A percentile compares a stretch with the other conserved stretches of the same genome.
These are phyloP conservation scores for Ophiocordyceps polyrhachis-furcata DNA, from an alignment of 2,329 filamentous ascomycete genomes.

Conservation along the genomic window DNA sequence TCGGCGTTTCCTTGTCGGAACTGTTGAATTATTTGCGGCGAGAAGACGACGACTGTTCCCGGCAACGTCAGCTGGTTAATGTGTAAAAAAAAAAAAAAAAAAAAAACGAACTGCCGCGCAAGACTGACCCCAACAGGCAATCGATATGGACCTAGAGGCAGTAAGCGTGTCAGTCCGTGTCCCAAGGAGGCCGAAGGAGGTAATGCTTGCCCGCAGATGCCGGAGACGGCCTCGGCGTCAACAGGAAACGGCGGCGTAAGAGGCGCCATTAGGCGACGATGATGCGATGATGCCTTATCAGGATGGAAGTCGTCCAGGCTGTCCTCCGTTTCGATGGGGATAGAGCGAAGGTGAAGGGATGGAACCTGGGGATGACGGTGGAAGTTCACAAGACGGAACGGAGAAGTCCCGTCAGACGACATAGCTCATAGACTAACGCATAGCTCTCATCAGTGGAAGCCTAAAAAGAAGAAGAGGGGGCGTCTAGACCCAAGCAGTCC, in stretches of 20 bases:
- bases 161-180: slow-evolving; percentile 3
- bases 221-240: slow-evolving; percentile 78
- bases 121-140: slow-evolving; percentile 61
- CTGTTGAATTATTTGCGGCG: slow-evolving; percentile 90
- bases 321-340: background rate
- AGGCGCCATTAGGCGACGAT: slow-evolving; percentile 25
- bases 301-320: background rate
- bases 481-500: no score
- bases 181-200: background rate
- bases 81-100: background rate
- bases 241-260: slow-evolving; percentile 44
- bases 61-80: background rate
- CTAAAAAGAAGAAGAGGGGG: no score
- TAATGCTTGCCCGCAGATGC: slow-evolving; percentile 58
- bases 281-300: background rate
- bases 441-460: no score
- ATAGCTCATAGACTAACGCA: no score
- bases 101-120: background rate
- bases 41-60: slow-evolving; percentile 74
- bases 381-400: no score
- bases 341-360: background rate
- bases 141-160: slow-evolving; percentile 60
- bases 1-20: slow-evolving; percentile 73
- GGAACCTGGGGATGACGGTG: background rate
- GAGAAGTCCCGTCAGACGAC: no score